These are phyloP conservation scores for Talaromyces sp. DNA, from an alignment of 2,329 filamentous ascomycete species.

Conservation along the genomic window DNA sequence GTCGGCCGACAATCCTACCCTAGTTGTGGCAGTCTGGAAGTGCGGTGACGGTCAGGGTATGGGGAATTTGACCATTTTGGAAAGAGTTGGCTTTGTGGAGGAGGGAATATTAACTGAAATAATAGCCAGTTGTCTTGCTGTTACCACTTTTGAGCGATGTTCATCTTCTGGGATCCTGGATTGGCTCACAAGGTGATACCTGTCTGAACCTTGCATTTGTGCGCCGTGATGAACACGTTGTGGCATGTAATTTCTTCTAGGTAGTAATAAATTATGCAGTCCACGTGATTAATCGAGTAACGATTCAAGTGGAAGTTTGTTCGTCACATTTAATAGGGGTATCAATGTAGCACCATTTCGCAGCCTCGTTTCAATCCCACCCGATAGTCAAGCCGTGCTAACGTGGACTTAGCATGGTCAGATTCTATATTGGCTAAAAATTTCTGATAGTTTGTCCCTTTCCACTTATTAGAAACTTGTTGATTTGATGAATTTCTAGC, in stretches of 20 bases:
- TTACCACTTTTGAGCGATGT: constrained; percentile 10
- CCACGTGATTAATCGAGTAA: neutral
- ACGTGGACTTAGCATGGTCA: neutral
- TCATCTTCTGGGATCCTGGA: constrained; percentile 7
- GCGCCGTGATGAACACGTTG: neutral
- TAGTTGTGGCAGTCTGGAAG: constrained; percentile 12
- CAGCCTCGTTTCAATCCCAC: neutral
- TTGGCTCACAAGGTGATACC: neutral
- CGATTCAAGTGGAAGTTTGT: neutral
- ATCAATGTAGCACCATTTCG: neutral
- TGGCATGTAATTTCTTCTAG: neutral
- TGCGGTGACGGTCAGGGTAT: constrained; percentile 2
- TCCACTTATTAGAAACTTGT: neutral
- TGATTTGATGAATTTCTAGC: neutral
- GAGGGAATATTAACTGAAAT: constrained; percentile 10
- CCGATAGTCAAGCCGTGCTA: neutral
- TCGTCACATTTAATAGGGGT: neutral
- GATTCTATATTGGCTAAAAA: neutral
- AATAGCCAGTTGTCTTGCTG: constrained; percentile 10
- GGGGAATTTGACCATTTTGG: constrained; percentile 8
- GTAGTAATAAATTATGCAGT: neutral
- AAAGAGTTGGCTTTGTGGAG: constrained; percentile 5
- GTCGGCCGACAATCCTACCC: constrained; percentile 2
- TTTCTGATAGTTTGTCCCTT: neutral
- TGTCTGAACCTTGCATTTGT: neutral